Conservation (phyloP, 139 green algal species). For the Eudorina sp. region DNA sequence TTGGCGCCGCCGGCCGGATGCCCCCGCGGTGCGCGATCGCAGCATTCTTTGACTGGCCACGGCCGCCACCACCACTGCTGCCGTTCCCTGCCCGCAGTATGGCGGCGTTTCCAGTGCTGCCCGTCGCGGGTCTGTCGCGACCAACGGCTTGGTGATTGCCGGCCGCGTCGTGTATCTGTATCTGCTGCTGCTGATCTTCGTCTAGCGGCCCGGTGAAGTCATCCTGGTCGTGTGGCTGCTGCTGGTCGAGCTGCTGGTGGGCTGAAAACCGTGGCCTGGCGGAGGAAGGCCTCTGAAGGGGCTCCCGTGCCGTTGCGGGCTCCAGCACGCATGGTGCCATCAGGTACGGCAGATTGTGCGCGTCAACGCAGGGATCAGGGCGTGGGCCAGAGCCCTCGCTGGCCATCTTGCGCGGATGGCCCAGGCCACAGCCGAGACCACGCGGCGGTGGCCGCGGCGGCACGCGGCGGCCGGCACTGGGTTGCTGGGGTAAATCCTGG, state of each 20-base stretch:
- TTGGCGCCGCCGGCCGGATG: neutral
- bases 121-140: neutral
- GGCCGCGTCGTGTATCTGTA: neutral
- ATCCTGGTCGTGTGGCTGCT: conserved; percentile 5
- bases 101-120: neutral
- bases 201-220: neutral
- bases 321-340: neutral
- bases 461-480: neutral
- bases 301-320: neutral
- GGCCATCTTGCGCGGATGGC: neutral
- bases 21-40: neutral
- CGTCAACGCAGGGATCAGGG: neutral
- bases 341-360: conserved; percentile 5
- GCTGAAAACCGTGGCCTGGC: neutral
- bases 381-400: neutral
- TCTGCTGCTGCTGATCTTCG: too few relatives aligned
- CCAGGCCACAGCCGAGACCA: neutral
- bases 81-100: neutral
- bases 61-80: neutral
- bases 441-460: neutral
- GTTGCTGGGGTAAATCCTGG: neutral
- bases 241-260: neutral
- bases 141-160: neutral
- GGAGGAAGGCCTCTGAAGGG: neutral
- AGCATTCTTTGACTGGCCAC: neutral